These are phyloP conservation scores for Lentinus polychrous DNA, from an alignment of 1,284 basidiomycete species.

Conservation along the genomic window DNA sequence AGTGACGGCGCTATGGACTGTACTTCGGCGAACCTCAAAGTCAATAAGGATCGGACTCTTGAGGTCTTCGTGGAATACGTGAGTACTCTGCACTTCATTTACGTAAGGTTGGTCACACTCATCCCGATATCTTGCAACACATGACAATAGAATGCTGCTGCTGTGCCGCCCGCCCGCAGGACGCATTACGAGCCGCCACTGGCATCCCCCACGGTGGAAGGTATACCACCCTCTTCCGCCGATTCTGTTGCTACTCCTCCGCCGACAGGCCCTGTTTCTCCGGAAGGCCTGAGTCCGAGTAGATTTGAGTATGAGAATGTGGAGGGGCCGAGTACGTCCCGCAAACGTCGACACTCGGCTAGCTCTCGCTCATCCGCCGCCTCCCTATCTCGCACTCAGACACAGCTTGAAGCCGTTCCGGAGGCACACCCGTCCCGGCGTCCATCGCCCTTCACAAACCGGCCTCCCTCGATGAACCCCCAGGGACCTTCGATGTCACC, in stretches of 20 bases:
- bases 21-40: slow-evolving; percentile 27
- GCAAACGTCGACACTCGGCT: slow-evolving; percentile 2
- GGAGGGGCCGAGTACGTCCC: not conserved
- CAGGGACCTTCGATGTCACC: not conserved
- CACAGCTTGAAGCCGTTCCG: not conserved
- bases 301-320: not conserved
- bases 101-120: not conserved
- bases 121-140: not conserved
- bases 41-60: slow-evolving; percentile 25
- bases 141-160: slow-evolving; percentile 2
- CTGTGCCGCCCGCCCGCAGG: not conserved
- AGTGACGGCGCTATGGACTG: slow-evolving; percentile 29
- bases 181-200: not conserved
- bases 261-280: not conserved
- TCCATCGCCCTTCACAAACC: slow-evolving; percentile 1
- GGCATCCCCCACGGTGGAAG: not conserved
- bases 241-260: not conserved
- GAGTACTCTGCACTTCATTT: not conserved
- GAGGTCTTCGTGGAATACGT: slow-evolving; percentile 29
- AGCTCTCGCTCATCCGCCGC: not conserved
- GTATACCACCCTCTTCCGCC: not conserved
- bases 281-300: not conserved
- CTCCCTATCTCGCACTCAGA: not conserved
- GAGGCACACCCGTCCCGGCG: slow-evolving; percentile 4
- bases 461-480: not conserved